These are phyloP conservation scores for Pleurotus eryngii DNA, from an alignment of 768 basidiomycete genomes.

Conservation along the genomic window DNA sequence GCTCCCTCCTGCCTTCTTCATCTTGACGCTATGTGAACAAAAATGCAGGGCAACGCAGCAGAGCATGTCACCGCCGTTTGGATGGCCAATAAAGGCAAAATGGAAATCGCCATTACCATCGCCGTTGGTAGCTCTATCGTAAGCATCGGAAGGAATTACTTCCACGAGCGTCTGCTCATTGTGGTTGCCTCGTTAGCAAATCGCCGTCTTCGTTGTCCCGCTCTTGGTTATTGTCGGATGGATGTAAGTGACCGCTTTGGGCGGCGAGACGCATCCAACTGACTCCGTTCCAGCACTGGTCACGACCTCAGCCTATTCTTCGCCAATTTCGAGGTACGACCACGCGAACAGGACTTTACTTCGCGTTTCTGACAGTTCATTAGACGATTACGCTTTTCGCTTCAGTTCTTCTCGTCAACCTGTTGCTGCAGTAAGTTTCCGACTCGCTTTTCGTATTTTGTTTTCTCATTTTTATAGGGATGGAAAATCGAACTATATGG, in stretches of 20 bases:
- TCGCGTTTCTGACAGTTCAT: background rate
- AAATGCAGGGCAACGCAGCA: conserved; percentile 68
- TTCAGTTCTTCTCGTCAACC: conserved; percentile 84
- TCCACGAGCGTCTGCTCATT: background rate
- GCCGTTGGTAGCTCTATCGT: conserved; percentile 83
- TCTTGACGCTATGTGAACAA: background rate
- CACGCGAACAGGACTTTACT: background rate
- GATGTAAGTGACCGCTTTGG: conserved; percentile 48
- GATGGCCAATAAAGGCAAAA: conserved; percentile 77
- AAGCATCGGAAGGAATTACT: conserved; percentile 17
- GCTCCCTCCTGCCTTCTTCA: conserved; percentile 19
- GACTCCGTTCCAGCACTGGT: conserved; percentile 40
- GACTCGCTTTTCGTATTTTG: background rate
- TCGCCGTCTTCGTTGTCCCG: conserved; percentile 83
- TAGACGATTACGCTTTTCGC: conserved; percentile 84
- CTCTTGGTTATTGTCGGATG: conserved; percentile 87
- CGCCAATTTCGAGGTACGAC: conserved; percentile 71
- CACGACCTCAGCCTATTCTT: conserved; percentile 82
- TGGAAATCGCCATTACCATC: conserved; percentile 70
- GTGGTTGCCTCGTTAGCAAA: conserved; percentile 51
- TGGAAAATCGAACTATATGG: conserved; percentile 90
- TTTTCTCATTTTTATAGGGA: conserved; percentile 40
- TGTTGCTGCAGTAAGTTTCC: conserved; percentile 62
- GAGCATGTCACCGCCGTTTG: conserved; percentile 85
- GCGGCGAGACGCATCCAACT: background rate